Evolutionary conservation across 768 basidiomycete species (phyloP).

Genomic region (Xanthoconium purpureum): DNA sequence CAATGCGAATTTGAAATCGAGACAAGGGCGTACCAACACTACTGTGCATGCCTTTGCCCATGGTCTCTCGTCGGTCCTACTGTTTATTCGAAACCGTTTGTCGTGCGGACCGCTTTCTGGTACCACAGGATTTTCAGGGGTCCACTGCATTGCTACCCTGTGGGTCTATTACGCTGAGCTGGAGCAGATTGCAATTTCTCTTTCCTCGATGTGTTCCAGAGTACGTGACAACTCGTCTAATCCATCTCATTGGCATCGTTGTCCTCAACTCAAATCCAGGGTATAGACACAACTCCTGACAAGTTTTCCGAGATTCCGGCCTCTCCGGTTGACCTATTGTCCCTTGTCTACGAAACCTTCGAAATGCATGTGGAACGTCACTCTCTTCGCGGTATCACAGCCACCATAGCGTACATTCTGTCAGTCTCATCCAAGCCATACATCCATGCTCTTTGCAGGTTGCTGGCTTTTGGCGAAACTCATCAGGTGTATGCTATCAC

Average conservation of each 20-base stretch:
- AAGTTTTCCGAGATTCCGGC: constrained; percentile 44
- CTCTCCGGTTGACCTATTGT: constrained; percentile 51
- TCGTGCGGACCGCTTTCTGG: constrained; percentile 38
- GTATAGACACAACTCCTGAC: constrained; percentile 31
- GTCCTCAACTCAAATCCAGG: constrained; percentile 21
- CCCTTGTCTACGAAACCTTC: constrained; percentile 58
- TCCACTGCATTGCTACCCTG: constrained; percentile 37
- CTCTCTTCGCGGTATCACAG: constrained; percentile 46
- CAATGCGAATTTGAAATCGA: constrained; percentile 22
- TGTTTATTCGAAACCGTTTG: constrained; percentile 48
- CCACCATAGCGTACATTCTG: constrained; percentile 66
- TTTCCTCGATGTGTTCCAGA: constrained; percentile 57
- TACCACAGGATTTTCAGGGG: constrained; percentile 13
- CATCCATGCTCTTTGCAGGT: constrained; percentile 52
- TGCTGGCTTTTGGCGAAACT: constrained; percentile 49
- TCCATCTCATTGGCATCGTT: not conserved
- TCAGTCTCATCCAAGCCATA: constrained; percentile 62
- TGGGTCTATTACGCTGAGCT: constrained; percentile 51
- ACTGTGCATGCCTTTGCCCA: constrained; percentile 68
- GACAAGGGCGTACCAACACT: constrained; percentile 46
- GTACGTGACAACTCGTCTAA: constrained; percentile 38
- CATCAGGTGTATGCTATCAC: constrained; percentile 27
- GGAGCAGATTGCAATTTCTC: constrained; percentile 48
- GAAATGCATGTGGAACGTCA: constrained; percentile 50
- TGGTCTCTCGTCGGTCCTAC: constrained; percentile 53